Evolutionary conservation across 805 yeast species (phyloP).

Genomic region (Candida coquimbonensis): DNA sequence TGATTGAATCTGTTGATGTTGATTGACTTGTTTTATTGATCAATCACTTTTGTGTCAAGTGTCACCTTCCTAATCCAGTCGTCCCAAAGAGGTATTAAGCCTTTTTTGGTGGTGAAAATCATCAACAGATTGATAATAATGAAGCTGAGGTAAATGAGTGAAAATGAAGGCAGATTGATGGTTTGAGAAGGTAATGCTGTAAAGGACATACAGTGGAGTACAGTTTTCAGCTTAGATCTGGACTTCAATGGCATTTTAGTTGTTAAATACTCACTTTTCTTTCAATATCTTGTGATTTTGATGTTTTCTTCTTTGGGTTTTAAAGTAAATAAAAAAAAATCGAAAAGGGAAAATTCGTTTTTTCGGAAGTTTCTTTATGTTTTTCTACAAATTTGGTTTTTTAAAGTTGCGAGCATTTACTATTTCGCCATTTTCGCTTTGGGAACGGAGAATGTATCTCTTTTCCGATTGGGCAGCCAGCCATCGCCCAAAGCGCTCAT

Average conservation of each 20-base stretch:
- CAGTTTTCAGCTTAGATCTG: no score
- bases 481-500: no score
- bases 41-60: conserved; percentile 2
- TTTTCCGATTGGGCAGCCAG: no score
- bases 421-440: not conserved
- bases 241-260: not conserved
- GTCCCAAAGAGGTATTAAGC: conserved; percentile 6
- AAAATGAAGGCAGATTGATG: no score
- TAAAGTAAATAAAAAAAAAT: not conserved
- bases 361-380: conserved; percentile 2
- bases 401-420: not conserved
- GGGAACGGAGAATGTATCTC: no score
- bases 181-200: no score
- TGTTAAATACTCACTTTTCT: not conserved
- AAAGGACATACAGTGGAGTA: no score
- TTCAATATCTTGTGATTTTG: not conserved
- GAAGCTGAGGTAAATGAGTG: no score
- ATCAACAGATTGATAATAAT: not conserved
- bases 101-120: conserved; percentile 3
- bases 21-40: not conserved
- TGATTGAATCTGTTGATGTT: not conserved
- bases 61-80: conserved; percentile 5
- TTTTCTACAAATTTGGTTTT: conserved; percentile 1
- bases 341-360: conserved; percentile 8
- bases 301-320: no score